phyloP scores from a whole-genome alignment of 805 yeast genomes.

The Wickerhamomyces pijperi region DNA sequence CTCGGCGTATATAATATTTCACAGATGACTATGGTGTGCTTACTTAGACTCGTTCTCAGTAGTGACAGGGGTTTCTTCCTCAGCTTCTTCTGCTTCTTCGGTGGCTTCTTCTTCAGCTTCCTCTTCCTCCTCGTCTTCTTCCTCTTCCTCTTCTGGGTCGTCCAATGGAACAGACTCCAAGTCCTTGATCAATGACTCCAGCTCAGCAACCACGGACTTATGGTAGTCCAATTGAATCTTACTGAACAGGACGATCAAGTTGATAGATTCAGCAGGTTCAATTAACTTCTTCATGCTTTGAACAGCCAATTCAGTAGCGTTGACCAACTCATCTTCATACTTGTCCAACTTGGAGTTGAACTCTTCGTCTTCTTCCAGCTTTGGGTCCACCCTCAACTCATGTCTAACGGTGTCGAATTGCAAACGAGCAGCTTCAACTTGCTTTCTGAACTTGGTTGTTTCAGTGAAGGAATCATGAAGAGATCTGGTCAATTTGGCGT shows the following conservation, averaged over 20 bases:
- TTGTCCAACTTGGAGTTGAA: slow-evolving; percentile 27
- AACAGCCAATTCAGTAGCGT: slow-evolving; percentile 72
- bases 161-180: slow-evolving; percentile 32
- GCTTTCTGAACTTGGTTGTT: slow-evolving; percentile 49
- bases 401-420: slow-evolving; percentile 63
- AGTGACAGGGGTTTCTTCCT: no score
- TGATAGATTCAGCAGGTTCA: slow-evolving; percentile 53
- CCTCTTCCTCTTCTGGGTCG: slow-evolving; percentile 29
- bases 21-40: no score
- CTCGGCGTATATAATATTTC: no score
- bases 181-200: slow-evolving; percentile 33
- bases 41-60: no score
- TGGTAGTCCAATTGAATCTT: slow-evolving; percentile 59
- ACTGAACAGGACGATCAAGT: slow-evolving; percentile 53
- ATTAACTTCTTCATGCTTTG: slow-evolving; percentile 64
- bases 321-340: slow-evolving; percentile 71
- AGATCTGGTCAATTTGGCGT: slow-evolving; percentile 38
- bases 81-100: not conserved
- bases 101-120: slow-evolving; percentile 1
- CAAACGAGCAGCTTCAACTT: slow-evolving; percentile 59
- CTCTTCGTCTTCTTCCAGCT: slow-evolving; percentile 12
- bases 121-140: slow-evolving; percentile 17
- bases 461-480: slow-evolving; percentile 49
- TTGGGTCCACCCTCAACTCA: slow-evolving; percentile 28
- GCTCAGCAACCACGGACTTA: slow-evolving; percentile 37